phyloP scores from a whole-genome alignment of 768 basidiomycete species.

The Podaxis sp. region DNA sequence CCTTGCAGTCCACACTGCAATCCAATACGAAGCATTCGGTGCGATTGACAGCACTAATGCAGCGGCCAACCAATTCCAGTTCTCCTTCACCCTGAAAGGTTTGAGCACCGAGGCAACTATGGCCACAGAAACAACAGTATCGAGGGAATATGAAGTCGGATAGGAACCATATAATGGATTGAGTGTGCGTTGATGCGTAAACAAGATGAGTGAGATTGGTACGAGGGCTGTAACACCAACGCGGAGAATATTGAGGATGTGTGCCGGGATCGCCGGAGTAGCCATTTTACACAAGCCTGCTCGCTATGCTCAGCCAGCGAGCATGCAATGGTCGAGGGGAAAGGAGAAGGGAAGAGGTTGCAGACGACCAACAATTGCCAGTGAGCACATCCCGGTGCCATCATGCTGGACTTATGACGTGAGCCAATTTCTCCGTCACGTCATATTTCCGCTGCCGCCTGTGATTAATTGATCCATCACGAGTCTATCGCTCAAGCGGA shows the following conservation, averaged over 20 bases:
- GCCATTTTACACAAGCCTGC: neutral
- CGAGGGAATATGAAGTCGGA: slow-evolving; percentile 51
- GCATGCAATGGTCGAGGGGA: neutral
- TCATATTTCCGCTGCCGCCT: neutral
- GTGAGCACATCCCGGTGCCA: neutral
- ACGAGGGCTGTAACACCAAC: slow-evolving; percentile 16
- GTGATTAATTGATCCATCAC: neutral
- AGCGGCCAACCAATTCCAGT: slow-evolving; percentile 32
- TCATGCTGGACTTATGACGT: neutral
- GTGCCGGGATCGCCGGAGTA: neutral
- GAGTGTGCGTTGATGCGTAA: slow-evolving; percentile 62
- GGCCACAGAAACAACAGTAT: slow-evolving; percentile 32
- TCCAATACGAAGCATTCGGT: slow-evolving; percentile 69
- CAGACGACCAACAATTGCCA: slow-evolving; percentile 2
- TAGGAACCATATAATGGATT: slow-evolving; percentile 66
- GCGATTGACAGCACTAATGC: slow-evolving; percentile 41
- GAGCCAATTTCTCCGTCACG: slow-evolving; percentile 1
- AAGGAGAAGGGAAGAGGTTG: neutral
- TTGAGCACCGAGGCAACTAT: slow-evolving; percentile 37
- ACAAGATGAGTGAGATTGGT: slow-evolving; percentile 55
- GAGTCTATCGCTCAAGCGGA: neutral
- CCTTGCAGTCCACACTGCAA: slow-evolving; percentile 57
- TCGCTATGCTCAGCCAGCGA: neutral
- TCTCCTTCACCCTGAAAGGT: slow-evolving; percentile 34
- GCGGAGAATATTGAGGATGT: neutral